Base-by-base conservation (phyloP, 2,329 filamentous ascomycete genomes). In the Gnomoniopsis smithogilvyi region DNA sequence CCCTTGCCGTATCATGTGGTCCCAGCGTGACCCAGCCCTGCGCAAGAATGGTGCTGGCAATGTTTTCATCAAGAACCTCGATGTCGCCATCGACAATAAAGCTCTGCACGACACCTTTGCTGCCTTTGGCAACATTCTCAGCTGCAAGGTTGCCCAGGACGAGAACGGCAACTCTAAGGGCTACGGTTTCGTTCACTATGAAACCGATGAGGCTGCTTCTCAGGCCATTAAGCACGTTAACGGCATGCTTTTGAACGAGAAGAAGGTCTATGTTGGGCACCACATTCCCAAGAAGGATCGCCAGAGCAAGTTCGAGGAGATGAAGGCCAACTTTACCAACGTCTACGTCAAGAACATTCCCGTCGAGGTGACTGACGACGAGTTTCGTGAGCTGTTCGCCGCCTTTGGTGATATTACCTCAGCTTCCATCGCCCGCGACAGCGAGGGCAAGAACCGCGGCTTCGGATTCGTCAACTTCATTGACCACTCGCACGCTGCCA, bases 241-340 rank as follows among this genome's bases (percentile, higher is more conserved):
- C 77, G 95, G 95, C 76, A 99, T 99, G 95, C 83, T 99, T 75
- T 80, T 99, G 74, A 99, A 99, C 81, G 95, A 99, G 86, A 99
- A 99, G 89, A 99, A 99, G 86, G 95, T 99, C 65, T 99, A 96
- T 69, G 95, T 99, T 68, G 95, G 95, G 65, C 94, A 97, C 80
- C 95, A 99, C 80, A 98, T 99, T 71, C 93, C 95, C 76, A 98
- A 98, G 90, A 98, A 98, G 86, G 95, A 99, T 74, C 94, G 95
- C 70, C 95, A 98, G 86, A 96, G 92, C 91, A 99, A 99, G 82
- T 98, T 98, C 69, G 95, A 99, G 82, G 95, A 99, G 85, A 99
- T 99, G 94, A 99, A 99, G 89, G 95, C 95, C 77, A 99, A 99
- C 85, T 99, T 96, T 85, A 99, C 95, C 82, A 99, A 99, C 77